Evolutionary conservation across 2,329 filamentous ascomycete species (phyloP).

Genomic region (Clarireedia paspali): DNA sequence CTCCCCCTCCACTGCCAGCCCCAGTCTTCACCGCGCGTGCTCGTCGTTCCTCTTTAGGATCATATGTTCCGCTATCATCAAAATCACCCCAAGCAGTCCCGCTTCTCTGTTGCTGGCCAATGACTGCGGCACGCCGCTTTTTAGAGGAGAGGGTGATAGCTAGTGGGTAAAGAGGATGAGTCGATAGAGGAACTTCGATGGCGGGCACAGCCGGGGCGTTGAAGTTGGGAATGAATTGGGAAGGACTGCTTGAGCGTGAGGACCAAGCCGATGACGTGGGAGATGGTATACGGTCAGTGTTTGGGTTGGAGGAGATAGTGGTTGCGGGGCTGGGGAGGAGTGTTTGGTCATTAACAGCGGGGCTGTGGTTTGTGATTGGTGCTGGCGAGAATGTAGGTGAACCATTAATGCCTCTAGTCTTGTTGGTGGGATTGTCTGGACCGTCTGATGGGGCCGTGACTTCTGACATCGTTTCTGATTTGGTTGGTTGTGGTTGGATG

Average conservation of each 20-base stretch:
- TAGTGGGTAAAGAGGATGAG: constrained; percentile 10
- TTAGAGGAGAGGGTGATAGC: constrained; percentile 13
- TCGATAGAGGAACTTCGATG: constrained; percentile 16
- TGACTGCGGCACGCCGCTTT: constrained; percentile 12
- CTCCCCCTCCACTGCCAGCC: neutral
- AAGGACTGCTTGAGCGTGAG: constrained; percentile 13
- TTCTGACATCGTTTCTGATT: no score
- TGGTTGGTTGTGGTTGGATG: no score
- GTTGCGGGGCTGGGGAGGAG: neutral
- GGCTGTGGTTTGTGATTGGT: neutral
- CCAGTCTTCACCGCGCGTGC: neutral
- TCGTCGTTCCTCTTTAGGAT: constrained; percentile 14
- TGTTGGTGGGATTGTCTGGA: no score
- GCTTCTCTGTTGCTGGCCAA: constrained; percentile 8
- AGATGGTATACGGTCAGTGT: neutral
- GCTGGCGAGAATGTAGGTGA: neutral
- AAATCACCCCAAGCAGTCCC: constrained; percentile 18
- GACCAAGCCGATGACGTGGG: neutral
- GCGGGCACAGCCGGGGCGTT: constrained; percentile 15
- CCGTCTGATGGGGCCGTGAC: no score
- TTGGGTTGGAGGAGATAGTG: neutral
- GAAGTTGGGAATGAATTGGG: constrained; percentile 12
- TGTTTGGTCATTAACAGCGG: neutral
- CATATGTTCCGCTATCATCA: constrained; percentile 25
- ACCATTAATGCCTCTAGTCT: no score